phyloP scores from a whole-genome alignment of 805 yeast genomes.

The Scheffersomyces spartinae region DNA sequence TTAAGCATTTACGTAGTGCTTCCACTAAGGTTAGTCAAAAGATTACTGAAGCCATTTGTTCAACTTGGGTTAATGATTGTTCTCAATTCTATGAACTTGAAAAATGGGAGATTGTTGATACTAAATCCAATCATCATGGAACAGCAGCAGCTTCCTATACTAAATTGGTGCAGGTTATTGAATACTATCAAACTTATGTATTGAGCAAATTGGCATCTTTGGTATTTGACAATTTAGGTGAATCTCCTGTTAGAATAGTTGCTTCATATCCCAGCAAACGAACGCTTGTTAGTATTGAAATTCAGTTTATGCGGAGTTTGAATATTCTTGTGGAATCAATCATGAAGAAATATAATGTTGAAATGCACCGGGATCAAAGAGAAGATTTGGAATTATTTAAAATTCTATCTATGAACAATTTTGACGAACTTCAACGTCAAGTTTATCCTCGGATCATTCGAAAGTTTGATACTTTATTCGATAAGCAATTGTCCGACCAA shows the following conservation, averaged over 20 bases:
- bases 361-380: conserved; percentile 8
- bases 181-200: conserved; percentile 24
- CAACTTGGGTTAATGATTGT: conserved; percentile 35
- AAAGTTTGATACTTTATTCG: conserved; percentile 22
- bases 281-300: conserved; percentile 28
- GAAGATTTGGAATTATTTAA: conserved; percentile 20
- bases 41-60: conserved; percentile 28
- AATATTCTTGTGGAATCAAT: conserved; percentile 28
- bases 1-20: conserved; percentile 22
- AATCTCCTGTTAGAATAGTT: conserved; percentile 16
- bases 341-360: conserved; percentile 25
- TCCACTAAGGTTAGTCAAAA: conserved; percentile 23
- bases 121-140: conserved; percentile 4
- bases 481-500: conserved; percentile 23
- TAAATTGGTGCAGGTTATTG: conserved; percentile 21
- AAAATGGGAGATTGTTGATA: conserved; percentile 21
- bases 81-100: conserved; percentile 33
- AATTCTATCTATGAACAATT: conserved; percentile 32
- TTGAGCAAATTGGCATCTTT: conserved; percentile 17
- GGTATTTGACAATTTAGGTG: conserved; percentile 9
- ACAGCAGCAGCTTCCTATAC: conserved; percentile 16
- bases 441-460: conserved; percentile 20
- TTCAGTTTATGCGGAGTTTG: conserved; percentile 33
- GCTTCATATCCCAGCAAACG: conserved; percentile 28
- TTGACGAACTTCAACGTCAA: conserved; percentile 20